phyloP scores from a whole-genome alignment of 768 basidiomycete genomes.

The Infundibulicybe gibba region DNA sequence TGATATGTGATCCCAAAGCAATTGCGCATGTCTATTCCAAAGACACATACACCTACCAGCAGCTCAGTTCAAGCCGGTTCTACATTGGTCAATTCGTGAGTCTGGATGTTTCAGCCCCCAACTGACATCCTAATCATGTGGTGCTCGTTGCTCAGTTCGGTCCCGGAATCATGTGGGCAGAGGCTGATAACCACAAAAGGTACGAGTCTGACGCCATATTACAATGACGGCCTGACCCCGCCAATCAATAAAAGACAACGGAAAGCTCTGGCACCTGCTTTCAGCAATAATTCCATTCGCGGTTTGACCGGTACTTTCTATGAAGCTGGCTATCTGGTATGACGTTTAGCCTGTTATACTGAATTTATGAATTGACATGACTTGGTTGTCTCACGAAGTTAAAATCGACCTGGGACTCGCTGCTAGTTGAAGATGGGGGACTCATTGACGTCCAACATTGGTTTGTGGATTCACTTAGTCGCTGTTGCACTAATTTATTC shows the following conservation, averaged over 20 bases:
- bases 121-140: neutral
- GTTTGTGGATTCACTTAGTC: neutral
- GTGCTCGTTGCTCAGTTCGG: slow-evolving; percentile 19
- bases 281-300: neutral
- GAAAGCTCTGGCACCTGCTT: neutral
- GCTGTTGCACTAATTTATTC: neutral
- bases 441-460: neutral
- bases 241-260: neutral
- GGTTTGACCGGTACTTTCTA: neutral
- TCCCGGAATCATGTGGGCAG: slow-evolving; percentile 31
- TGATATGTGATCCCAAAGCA: neutral
- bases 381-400: slow-evolving; percentile 4
- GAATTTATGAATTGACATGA: neutral
- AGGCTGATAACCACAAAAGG: slow-evolving; percentile 42
- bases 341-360: neutral
- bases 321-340: neutral
- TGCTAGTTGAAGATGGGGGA: neutral
- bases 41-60: neutral
- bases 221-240: too few relatives aligned
- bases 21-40: neutral
- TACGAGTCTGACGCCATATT: slow-evolving; percentile 5
- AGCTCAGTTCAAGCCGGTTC: neutral
- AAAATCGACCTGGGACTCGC: neutral
- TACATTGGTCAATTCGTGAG: slow-evolving; percentile 20
- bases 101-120: neutral